These are phyloP conservation scores for Fagopyrum homotropicum DNA, from an alignment of 148 eudicot genomes.

Conservation along the genomic window DNA sequence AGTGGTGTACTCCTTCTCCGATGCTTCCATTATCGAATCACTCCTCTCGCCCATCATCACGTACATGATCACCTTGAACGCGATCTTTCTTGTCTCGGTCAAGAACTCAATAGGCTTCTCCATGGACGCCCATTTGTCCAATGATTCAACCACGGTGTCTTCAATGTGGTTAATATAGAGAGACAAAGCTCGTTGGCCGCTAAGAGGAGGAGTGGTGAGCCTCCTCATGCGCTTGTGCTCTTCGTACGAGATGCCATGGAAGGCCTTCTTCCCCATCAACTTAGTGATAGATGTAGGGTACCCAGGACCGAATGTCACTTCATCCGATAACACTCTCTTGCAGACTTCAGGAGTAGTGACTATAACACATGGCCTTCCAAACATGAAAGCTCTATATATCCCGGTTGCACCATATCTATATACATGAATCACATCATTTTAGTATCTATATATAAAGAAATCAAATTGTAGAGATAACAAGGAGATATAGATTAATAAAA, in stretches of 20 bases:
- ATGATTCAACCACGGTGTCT: constrained; percentile 13
- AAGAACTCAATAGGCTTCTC: constrained; percentile 36
- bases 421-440: neutral
- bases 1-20: constrained; percentile 44
- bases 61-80: constrained; percentile 43
- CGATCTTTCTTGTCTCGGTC: constrained; percentile 37
- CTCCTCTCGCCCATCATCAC: constrained; percentile 37
- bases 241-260: constrained; percentile 27
- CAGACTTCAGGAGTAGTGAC: constrained; percentile 33
- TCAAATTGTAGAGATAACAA: neutral
- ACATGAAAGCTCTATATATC: constrained; percentile 30
- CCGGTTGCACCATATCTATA: constrained; percentile 23
- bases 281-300: constrained; percentile 34
- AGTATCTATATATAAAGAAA: too few relatives aligned
- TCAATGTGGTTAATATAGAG: constrained; percentile 29
- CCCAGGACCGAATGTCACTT: constrained; percentile 30
- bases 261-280: constrained; percentile 31
- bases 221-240: constrained; percentile 34
- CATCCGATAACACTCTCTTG: constrained; percentile 30
- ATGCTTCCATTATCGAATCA: constrained; percentile 28
- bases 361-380: constrained; percentile 36
- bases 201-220: constrained; percentile 28
- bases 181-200: constrained; percentile 34
- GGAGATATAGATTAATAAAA: neutral
- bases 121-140: constrained; percentile 26